A percentile compares a stretch with the other conserved stretches of the same genome.
Evolutionary conservation across 805 yeast genomes (phyloP).

Genomic region (Wickerhamomyces ciferrii): DNA sequence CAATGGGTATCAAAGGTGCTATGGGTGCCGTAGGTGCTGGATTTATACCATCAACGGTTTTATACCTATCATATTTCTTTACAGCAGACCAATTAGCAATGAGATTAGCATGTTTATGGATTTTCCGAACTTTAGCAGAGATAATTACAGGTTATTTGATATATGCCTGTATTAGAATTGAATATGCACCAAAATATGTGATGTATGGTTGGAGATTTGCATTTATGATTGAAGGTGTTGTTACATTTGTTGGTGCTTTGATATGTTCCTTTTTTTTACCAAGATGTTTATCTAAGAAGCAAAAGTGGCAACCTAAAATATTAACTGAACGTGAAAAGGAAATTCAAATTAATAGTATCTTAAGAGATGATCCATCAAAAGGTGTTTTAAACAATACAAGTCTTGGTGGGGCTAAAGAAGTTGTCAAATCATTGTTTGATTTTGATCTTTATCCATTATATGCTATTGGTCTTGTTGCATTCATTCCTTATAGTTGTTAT

Average conservation of each 20-base stretch:
- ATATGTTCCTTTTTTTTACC: conserved; percentile 41
- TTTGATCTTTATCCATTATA: background rate
- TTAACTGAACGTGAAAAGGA: background rate
- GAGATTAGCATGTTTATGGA: conserved; percentile 24
- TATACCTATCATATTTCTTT: conserved; percentile 32
- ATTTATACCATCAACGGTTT: conserved; percentile 51
- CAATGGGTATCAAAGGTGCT: conserved; percentile 40
- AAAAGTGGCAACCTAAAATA: background rate
- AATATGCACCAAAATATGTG: conserved; percentile 26
- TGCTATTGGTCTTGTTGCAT: background rate
- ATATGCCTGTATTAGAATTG: conserved; percentile 21
- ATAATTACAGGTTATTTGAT: conserved; percentile 22
- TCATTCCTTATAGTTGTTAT: background rate
- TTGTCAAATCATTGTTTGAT: background rate
- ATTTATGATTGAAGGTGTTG: conserved; percentile 52
- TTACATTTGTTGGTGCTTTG: conserved; percentile 47
- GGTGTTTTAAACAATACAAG: background rate
- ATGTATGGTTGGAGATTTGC: conserved; percentile 55
- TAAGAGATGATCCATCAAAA: background rate
- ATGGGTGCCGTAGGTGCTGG: conserved; percentile 58
- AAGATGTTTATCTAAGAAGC: conserved; percentile 31
- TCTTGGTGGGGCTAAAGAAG: background rate
- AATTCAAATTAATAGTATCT: background rate
- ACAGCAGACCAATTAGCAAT: conserved; percentile 25
- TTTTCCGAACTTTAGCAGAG: conserved; percentile 21